These are phyloP conservation scores for Apophysomyces ossiformis DNA, from an alignment of 371 early-diverging fungal genomes.

Conservation along the genomic window DNA sequence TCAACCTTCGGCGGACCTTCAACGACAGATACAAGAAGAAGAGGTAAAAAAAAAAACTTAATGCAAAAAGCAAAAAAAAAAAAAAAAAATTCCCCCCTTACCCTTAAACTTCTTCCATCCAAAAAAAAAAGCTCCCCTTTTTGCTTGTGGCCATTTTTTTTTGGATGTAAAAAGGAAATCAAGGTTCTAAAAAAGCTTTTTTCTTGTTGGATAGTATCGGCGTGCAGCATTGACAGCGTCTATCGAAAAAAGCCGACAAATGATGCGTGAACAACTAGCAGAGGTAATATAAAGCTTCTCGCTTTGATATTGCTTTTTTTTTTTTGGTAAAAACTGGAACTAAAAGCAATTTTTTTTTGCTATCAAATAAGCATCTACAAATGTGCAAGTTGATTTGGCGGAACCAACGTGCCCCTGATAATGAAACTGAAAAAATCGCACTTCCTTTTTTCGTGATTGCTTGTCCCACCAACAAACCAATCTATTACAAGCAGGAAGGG, in stretches of 20 bases:
- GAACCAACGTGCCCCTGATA: slow-evolving; percentile 12
- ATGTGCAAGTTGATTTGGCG: slow-evolving; percentile 25
- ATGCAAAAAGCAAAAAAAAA: not conserved
- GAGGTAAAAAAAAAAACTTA: not conserved
- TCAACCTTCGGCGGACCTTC: slow-evolving; percentile 31
- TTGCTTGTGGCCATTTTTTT: not conserved
- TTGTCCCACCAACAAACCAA: slow-evolving; percentile 5
- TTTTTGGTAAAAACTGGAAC: too few relatives aligned
- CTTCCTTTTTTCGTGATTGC: slow-evolving; percentile 23
- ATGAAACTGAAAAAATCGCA: slow-evolving; percentile 4
- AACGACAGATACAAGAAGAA: slow-evolving; percentile 3
- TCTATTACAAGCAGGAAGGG: slow-evolving; percentile 10
- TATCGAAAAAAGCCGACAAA: not conserved
- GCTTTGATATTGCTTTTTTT: too few relatives aligned
- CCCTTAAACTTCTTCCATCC: too few relatives aligned
- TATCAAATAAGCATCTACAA: slow-evolving; percentile 16
- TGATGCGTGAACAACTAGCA: not conserved
- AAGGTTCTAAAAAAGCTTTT: not conserved
- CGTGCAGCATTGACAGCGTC: slow-evolving; percentile 4
- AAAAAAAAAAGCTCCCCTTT: not conserved
- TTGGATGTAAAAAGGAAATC: not conserved
- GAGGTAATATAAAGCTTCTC: slow-evolving; percentile 2
- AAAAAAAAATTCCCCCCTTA: too few relatives aligned
- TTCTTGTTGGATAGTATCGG: not conserved
- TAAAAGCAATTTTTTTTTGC: not conserved